Conservation (phyloP, 805 yeast genomes). For the Kodamaea kaohsiungensis region DNA sequence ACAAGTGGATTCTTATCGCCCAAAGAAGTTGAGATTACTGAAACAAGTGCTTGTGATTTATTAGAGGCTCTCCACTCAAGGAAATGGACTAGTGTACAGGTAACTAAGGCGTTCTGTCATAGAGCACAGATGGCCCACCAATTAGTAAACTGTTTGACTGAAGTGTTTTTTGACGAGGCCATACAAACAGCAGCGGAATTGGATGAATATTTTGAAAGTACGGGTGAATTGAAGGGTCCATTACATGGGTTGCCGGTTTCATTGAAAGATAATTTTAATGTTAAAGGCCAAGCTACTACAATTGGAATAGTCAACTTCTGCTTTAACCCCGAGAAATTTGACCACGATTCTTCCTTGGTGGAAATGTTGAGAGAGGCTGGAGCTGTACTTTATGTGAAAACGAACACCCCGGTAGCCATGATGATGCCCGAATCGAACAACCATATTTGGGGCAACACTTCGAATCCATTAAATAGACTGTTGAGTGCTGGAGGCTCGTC, state of each 20-base stretch:
- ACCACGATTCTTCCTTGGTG: constrained; percentile 42
- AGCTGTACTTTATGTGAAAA: constrained; percentile 56
- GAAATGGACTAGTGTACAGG: constrained; percentile 43
- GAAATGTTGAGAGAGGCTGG: constrained; percentile 44
- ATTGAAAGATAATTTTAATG: constrained; percentile 45
- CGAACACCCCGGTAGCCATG: constrained; percentile 54
- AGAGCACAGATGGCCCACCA: constrained; percentile 62
- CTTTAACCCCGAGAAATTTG: constrained; percentile 33
- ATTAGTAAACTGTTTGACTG: constrained; percentile 41
- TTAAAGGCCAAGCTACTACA: constrained; percentile 50
- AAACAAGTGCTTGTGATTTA: constrained; percentile 27
- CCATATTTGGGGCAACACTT: constrained; percentile 47
- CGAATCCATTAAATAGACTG: constrained; percentile 45
- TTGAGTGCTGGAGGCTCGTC: constrained; percentile 55
- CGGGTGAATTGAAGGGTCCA: constrained; percentile 24
- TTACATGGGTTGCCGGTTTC: constrained; percentile 34
- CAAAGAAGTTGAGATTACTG: constrained; percentile 43
- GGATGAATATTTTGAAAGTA: constrained; percentile 21
- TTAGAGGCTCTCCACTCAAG: constrained; percentile 26
- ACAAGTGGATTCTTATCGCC: constrained; percentile 34
- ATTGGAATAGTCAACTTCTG: constrained; percentile 50
- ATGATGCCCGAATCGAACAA: constrained; percentile 50
- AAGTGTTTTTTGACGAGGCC: constrained; percentile 35
- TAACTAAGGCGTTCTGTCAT: constrained; percentile 56
- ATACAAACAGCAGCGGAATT: constrained; percentile 23